phyloP scores from a whole-genome alignment of 2,329 filamentous ascomycete species.

The Rutstroemia sp. region DNA sequence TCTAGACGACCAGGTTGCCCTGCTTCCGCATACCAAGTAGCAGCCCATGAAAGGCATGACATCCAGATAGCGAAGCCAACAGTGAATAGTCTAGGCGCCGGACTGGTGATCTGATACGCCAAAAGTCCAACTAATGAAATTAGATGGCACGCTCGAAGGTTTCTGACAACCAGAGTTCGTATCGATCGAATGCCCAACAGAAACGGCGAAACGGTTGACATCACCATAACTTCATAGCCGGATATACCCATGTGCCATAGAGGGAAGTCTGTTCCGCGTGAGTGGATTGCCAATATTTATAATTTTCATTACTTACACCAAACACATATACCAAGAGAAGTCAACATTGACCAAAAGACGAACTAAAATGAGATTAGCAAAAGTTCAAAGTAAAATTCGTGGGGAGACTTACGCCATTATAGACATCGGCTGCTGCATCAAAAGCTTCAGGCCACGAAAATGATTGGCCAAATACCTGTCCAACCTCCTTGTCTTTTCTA shows the following conservation, averaged over 20 bases:
- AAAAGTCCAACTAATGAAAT: slow-evolving; percentile 71
- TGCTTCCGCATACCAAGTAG: slow-evolving; percentile 72
- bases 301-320: slow-evolving; percentile 67
- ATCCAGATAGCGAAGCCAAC: slow-evolving; percentile 76
- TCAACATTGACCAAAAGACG: slow-evolving; percentile 92
- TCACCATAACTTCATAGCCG: slow-evolving; percentile 84
- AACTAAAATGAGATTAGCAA: slow-evolving; percentile 47
- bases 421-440: slow-evolving; percentile 80
- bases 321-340: slow-evolving; percentile 77
- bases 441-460: slow-evolving; percentile 71
- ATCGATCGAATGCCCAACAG: slow-evolving; percentile 66
- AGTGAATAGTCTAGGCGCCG: slow-evolving; percentile 68
- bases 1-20: slow-evolving; percentile 70
- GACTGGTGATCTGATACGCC: slow-evolving; percentile 69
- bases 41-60: slow-evolving; percentile 77
- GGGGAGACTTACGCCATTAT: slow-evolving; percentile 66
- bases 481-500: slow-evolving; percentile 70
- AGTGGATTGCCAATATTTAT: slow-evolving; percentile 5
- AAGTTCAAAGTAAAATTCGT: not conserved
- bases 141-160: slow-evolving; percentile 66
- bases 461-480: slow-evolving; percentile 58
- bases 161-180: slow-evolving; percentile 58
- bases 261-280: slow-evolving; percentile 63
- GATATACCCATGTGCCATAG: slow-evolving; percentile 99
- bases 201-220: slow-evolving; percentile 75